These are phyloP conservation scores for Ganoderma multipileum DNA, from an alignment of 1,284 basidiomycete genomes.

Conservation along the genomic window DNA sequence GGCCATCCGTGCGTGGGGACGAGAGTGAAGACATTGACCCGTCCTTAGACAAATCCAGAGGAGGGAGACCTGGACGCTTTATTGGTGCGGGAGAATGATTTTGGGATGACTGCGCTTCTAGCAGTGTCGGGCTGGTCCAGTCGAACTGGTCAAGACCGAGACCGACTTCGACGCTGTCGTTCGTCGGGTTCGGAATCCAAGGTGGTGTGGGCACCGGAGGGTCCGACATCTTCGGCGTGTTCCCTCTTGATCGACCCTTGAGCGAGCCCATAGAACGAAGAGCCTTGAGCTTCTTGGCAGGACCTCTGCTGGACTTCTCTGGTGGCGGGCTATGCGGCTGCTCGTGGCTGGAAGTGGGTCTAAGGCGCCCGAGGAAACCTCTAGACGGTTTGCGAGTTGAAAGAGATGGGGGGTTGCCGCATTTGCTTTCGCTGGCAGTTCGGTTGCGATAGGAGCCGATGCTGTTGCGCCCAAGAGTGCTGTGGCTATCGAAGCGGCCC, in stretches of 20 bases:
- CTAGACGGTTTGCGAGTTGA: conserved; percentile 65
- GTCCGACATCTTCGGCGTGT: conserved; percentile 28
- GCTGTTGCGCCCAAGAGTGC: conserved; percentile 62
- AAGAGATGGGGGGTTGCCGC: conserved; percentile 29
- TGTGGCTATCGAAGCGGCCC: conserved; percentile 81
- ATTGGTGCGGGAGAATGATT: conserved; percentile 24
- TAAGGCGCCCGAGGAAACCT: conserved; percentile 69
- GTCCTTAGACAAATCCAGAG: conserved; percentile 26
- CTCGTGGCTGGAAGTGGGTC: conserved; percentile 44
- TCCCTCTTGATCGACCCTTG: conserved; percentile 56
- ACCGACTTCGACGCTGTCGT: conserved; percentile 56
- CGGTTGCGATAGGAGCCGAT: conserved; percentile 43
- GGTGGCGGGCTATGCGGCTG: conserved; percentile 48
- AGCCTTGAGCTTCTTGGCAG: conserved; percentile 68
- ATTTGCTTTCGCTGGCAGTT: conserved; percentile 44
- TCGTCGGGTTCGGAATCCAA: conserved; percentile 54
- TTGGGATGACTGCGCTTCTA: conserved; percentile 36
- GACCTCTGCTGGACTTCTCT: conserved; percentile 44
- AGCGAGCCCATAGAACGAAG: conserved; percentile 83
- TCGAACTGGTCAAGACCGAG: conserved; percentile 64
- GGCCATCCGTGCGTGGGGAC: conserved; percentile 51
- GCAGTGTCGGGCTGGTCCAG: conserved; percentile 48
- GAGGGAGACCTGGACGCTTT: conserved; percentile 22
- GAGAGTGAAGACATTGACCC: conserved; percentile 9
- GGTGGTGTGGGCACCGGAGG: conserved; percentile 39